Conservation (phyloP, 805 yeast species). For the Barnettozyma vustinii region DNA sequence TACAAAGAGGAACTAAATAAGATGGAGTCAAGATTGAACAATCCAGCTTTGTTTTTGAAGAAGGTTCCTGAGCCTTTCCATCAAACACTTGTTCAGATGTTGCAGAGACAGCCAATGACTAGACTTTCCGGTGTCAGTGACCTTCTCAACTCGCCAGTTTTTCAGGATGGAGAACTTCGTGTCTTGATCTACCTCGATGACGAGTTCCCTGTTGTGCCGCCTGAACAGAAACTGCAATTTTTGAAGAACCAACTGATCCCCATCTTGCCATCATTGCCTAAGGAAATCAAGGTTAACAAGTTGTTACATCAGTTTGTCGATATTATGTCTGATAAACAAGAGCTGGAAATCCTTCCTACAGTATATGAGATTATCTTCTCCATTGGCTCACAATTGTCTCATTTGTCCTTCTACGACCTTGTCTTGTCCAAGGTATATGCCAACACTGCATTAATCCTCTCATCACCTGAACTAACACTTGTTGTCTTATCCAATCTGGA, state of each 20-base stretch:
- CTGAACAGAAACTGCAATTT: constrained; percentile 6
- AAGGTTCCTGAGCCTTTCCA: constrained; percentile 54
- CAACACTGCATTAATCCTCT: constrained; percentile 28
- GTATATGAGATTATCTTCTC: constrained; percentile 52
- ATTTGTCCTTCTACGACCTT: constrained; percentile 70
- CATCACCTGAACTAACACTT: constrained; percentile 34
- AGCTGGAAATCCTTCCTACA: constrained; percentile 36
- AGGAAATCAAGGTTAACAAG: constrained; percentile 40
- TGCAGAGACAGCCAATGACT: constrained; percentile 52
- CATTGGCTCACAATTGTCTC: constrained; percentile 60
- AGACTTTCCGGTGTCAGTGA: constrained; percentile 53
- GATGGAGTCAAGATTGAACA: constrained; percentile 40
- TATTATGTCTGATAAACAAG: constrained; percentile 35
- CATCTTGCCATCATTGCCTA: constrained; percentile 4
- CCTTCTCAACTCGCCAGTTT: constrained; percentile 43
- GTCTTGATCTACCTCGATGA: constrained; percentile 11
- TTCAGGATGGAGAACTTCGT: constrained; percentile 5
- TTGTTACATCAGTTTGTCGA: constrained; percentile 65
- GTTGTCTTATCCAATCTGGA: constrained; percentile 44
- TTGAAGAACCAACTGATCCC: constrained; percentile 8
- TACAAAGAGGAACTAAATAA: constrained; percentile 52
- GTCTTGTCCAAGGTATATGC: constrained; percentile 40
- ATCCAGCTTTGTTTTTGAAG: constrained; percentile 37
- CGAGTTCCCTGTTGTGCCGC: constrained; percentile 6
- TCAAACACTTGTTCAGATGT: constrained; percentile 44